phyloP scores from a whole-genome alignment of 129 eudicot species.

The Saposhnikovia divaricata region DNA sequence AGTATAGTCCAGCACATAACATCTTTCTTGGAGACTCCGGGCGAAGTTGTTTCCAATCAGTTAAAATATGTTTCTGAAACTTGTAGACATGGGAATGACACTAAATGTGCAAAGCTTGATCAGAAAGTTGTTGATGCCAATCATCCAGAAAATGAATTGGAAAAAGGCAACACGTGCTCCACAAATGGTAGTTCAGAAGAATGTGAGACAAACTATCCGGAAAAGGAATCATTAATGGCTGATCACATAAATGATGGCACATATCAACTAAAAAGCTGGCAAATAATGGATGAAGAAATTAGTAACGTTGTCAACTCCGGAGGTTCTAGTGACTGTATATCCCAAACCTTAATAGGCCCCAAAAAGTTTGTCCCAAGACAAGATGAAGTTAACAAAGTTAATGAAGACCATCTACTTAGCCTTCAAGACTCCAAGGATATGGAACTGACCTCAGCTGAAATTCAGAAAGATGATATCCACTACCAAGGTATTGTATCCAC shows the following conservation, averaged over 20 bases:
- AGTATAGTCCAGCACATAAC: constrained; percentile 47
- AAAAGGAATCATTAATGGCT: constrained; percentile 22
- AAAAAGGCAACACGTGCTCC: constrained; percentile 23
- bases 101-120: constrained; percentile 14
- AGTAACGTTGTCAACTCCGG: constrained; percentile 34
- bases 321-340: constrained; percentile 57
- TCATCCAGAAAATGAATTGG: constrained; percentile 24
- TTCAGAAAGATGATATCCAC: constrained; percentile 35
- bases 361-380: background rate
- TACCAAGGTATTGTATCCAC: constrained; percentile 51
- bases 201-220: constrained; percentile 14
- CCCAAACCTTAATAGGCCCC: constrained; percentile 34
- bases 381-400: constrained; percentile 5
- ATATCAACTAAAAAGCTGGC: constrained; percentile 49
- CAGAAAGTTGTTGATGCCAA: constrained; percentile 19
- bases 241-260: constrained; percentile 17
- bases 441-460: constrained; percentile 11
- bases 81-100: background rate
- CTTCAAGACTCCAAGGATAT: constrained; percentile 14
- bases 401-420: constrained; percentile 19
- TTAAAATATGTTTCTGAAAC: background rate
- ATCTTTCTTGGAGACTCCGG: constrained; percentile 31
- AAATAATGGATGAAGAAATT: constrained; percentile 45
- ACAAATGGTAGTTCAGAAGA: constrained; percentile 30
- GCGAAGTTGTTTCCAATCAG: constrained; percentile 11